phyloP scores from a whole-genome alignment of 2,329 filamentous ascomycete species.

The Talaromyces sp. region DNA sequence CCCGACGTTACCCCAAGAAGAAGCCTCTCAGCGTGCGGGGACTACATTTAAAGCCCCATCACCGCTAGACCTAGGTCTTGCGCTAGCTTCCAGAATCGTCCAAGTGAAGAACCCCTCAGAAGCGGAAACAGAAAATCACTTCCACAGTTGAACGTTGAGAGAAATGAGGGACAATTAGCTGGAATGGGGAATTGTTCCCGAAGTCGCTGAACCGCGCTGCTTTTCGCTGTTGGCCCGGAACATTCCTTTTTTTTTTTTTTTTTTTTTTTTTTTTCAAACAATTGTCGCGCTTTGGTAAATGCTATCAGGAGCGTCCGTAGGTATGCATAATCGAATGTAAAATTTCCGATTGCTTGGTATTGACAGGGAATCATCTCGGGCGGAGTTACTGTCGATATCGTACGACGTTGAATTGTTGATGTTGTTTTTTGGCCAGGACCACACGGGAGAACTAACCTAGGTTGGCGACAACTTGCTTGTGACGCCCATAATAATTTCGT shows the following conservation, averaged over 20 bases:
- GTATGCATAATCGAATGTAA: neutral
- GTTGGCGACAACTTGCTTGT: neutral
- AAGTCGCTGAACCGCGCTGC: neutral
- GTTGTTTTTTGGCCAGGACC: neutral
- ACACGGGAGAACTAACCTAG: neutral
- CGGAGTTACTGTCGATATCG: neutral
- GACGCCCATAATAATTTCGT: neutral
- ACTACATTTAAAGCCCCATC: neutral
- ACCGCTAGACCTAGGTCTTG: neutral
- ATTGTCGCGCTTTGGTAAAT: neutral
- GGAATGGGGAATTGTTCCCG: slow-evolving; percentile 7
- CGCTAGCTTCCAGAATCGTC: neutral
- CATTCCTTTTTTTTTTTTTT: neutral
- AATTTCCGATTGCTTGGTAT: too few relatives aligned
- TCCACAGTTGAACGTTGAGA: neutral
- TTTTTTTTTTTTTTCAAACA: too few relatives aligned
- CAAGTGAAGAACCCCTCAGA: neutral
- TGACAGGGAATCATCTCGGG: neutral
- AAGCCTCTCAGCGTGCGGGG: neutral
- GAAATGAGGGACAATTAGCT: slow-evolving; percentile 3
- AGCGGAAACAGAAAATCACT: neutral
- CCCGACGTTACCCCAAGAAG: neutral
- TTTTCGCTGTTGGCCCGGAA: neutral
- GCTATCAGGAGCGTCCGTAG: neutral
- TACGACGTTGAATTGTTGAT: neutral